Evolutionary conservation across 2,329 filamentous ascomycete species (phyloP).

Genomic region (Penicillium palitans): DNA sequence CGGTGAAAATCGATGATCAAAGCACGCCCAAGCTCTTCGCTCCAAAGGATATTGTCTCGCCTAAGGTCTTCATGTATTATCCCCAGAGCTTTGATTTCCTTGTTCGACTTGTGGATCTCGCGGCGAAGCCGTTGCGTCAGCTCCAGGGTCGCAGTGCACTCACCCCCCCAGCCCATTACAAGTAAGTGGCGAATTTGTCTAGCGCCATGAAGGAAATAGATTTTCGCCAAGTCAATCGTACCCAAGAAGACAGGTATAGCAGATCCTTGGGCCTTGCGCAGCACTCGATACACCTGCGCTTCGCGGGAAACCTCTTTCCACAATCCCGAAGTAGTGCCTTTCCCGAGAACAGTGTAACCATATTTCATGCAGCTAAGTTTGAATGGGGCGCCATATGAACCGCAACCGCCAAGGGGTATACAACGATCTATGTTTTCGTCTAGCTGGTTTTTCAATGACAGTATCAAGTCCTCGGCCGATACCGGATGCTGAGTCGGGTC

Average conservation of each 20-base stretch:
- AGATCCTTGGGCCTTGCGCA: constrained; percentile 5
- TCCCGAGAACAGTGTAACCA: not conserved
- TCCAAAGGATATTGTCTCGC: constrained; percentile 28
- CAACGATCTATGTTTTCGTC: not conserved
- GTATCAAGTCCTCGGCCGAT: no score
- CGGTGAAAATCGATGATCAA: constrained; percentile 23
- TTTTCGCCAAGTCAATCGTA: constrained; percentile 15
- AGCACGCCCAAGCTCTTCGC: constrained; percentile 18
- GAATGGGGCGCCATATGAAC: not conserved
- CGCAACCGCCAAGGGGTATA: not conserved
- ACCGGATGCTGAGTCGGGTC: no score
- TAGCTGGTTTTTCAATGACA: not conserved
- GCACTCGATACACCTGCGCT: not conserved
- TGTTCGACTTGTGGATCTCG: not conserved
- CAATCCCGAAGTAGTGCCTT: not conserved
- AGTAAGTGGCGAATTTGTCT: not conserved
- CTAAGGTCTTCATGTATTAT: constrained; percentile 21
- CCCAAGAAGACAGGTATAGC: constrained; percentile 17
- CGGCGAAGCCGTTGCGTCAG: not conserved
- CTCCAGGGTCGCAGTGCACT: not conserved
- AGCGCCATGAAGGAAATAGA: constrained; percentile 32
- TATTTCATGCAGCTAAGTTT: not conserved
- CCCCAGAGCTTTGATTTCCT: not conserved
- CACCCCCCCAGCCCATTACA: not conserved
- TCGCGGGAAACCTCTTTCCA: not conserved